Conservation (phyloP, 805 yeast genomes). For the Wickerhamomyces rabaulensis region DNA sequence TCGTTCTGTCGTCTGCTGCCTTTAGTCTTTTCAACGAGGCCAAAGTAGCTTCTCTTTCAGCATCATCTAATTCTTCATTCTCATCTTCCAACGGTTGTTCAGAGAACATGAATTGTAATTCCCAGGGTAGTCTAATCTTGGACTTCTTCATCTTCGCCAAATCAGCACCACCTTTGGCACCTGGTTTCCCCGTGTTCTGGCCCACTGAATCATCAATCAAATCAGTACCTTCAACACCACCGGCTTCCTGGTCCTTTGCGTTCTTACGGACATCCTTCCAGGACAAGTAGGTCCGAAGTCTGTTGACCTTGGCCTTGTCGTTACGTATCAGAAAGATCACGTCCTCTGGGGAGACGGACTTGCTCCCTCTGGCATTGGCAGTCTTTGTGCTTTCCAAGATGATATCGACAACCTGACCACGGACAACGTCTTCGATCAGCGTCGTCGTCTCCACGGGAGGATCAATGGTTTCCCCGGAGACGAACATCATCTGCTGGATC, state of each 20-base stretch:
- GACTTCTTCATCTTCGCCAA: slow-evolving; percentile 63
- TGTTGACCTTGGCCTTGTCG: slow-evolving; percentile 88
- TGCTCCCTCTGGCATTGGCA: slow-evolving; percentile 74
- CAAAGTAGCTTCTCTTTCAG: slow-evolving; percentile 81
- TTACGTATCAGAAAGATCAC: slow-evolving; percentile 88
- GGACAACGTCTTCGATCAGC: slow-evolving; percentile 90
- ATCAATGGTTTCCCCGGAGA: slow-evolving; percentile 89
- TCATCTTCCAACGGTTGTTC: slow-evolving; percentile 80
- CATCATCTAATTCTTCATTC: slow-evolving; percentile 72
- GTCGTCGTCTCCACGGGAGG: slow-evolving; percentile 90
- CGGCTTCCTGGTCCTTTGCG: slow-evolving; percentile 62
- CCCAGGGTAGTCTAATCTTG: slow-evolving; percentile 90
- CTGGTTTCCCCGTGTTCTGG: slow-evolving; percentile 25
- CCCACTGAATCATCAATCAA: slow-evolving; percentile 39
- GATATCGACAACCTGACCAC: slow-evolving; percentile 90
- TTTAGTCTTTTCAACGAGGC: slow-evolving; percentile 87
- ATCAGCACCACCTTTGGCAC: slow-evolving; percentile 32
- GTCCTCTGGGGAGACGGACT: slow-evolving; percentile 86
- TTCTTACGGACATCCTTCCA: slow-evolving; percentile 96
- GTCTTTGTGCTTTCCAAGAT: slow-evolving; percentile 70
- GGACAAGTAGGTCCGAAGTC: slow-evolving; percentile 83
- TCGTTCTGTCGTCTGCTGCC: slow-evolving; percentile 91
- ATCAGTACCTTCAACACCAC: slow-evolving; percentile 51
- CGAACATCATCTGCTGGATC: slow-evolving; percentile 99
- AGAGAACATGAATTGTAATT: slow-evolving; percentile 84